Evolutionary conservation across 1,284 basidiomycete species (phyloP), one percentile per base, ranked within the genome.

Genomic region (Gymnopus androsaceus): DNA sequence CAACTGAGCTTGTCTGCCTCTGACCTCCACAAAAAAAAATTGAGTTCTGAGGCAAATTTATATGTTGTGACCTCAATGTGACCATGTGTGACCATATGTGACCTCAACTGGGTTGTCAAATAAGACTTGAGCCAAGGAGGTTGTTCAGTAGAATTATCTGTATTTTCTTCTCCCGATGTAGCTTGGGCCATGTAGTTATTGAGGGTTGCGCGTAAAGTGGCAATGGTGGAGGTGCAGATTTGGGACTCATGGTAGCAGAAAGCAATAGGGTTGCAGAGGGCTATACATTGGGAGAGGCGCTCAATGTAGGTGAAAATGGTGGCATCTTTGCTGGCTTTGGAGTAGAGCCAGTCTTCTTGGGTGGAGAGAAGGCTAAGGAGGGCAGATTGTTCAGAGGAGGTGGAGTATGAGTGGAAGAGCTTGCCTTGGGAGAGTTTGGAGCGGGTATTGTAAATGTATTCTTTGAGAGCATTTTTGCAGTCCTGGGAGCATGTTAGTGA

Each of bases 401-500:
- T 88, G 81, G 50, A 88, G 88, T 72, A 81, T 97, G 23, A 83
- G 55, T 21, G 87, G 85, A 67, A 95, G 53, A 89, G 84, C 57
- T 90, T 90, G 34, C 97, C 94, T n/a, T n/a, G n/a, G n/a, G n/a
- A n/a, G 59, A 98, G 84, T 77, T 96, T 97, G 73, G 85, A 79
- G 52, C 94, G 90, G 65, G 82, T 93, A 72, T 98, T 94, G 76
- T 97, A 97, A 61, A 97, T 89, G 78, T 95, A 97, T 77, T 97
- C 95, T 76, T 98, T 95, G 23, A 98, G 85, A 14, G 94, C 94
- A 71, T 98, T 97, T 80, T 96, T 98, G 71, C 92, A 87, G 73
- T 97, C 92, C 91, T 94, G 59, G 49, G 58, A 42, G 28, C 17
- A 46, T 38, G 9, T 48, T 12, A 30, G n/a, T 4, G 15, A 42